phyloP scores from a whole-genome alignment of 164 flowering plant genomes.

The Vitis riparia region DNA sequence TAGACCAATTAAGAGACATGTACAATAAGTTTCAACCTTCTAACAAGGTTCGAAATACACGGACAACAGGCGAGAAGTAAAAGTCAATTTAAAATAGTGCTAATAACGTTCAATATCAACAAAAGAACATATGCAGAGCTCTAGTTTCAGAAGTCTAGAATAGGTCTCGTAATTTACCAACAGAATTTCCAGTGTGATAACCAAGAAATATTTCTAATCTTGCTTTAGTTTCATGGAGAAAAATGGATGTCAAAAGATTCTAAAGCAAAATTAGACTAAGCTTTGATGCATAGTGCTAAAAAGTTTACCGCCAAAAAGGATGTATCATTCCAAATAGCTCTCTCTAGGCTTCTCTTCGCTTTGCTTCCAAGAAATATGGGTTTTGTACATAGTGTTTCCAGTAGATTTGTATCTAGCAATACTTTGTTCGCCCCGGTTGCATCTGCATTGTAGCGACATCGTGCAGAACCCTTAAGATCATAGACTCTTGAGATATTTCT shows the following conservation, averaged over 20 bases:
- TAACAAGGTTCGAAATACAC: background rate
- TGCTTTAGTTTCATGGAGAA: too few relatives aligned
- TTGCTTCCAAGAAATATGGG: conserved; percentile 82
- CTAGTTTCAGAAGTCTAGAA: too few relatives aligned
- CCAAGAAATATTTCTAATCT: too few relatives aligned
- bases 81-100: too few relatives aligned
- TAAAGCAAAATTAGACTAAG: background rate
- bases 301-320: conserved; percentile 67
- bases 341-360: conserved; percentile 70
- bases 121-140: too few relatives aligned
- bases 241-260: too few relatives aligned
- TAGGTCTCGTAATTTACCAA: too few relatives aligned
- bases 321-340: conserved; percentile 90
- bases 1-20: background rate
- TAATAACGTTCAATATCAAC: too few relatives aligned
- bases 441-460: conserved; percentile 76
- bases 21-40: background rate
- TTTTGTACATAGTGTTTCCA: conserved; percentile 67
- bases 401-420: conserved; percentile 64
- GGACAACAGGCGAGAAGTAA: too few relatives aligned
- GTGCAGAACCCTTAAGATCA: conserved; percentile 80
- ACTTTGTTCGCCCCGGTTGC: conserved; percentile 64
- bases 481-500: conserved; percentile 66
- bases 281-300: background rate
- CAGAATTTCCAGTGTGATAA: too few relatives aligned